Percentiles rank a stretch among this genome's conserved stretches.
phyloP scores from a whole-genome alignment of 129 eudicot species.

The Mikania micrantha region DNA sequence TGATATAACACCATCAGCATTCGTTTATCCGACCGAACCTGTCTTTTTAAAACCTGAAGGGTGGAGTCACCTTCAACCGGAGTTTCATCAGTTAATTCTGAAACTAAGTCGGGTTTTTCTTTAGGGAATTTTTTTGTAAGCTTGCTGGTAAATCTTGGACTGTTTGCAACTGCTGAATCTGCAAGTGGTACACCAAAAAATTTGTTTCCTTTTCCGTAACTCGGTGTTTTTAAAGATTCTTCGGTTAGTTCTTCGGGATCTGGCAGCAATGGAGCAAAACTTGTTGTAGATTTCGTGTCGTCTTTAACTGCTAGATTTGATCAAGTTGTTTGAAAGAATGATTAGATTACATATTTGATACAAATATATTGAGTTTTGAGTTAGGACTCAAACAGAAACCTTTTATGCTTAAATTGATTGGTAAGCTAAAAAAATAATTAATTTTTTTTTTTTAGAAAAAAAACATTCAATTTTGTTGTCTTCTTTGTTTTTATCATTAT shows the following conservation, averaged over 20 bases:
- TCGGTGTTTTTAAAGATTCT: constrained; percentile 45
- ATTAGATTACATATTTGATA: background rate
- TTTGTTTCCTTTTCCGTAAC: constrained; percentile 37
- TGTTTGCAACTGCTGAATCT: constrained; percentile 37
- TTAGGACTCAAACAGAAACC: background rate
- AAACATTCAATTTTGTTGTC: background rate
- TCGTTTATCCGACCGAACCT: constrained; percentile 47
- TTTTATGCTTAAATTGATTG: too few species aligned
- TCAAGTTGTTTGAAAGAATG: background rate
- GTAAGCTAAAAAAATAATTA: too few species aligned
- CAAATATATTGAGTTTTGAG: background rate
- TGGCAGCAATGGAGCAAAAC: constrained; percentile 23
- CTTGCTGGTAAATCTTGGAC: constrained; percentile 45
- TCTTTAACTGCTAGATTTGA: constrained; percentile 29
- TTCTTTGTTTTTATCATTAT: background rate
- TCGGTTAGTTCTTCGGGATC: constrained; percentile 45
- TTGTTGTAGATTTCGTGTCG: constrained; percentile 30
- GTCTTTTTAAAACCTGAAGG: constrained; percentile 37
- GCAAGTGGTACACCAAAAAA: constrained; percentile 52
- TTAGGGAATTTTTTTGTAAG: constrained; percentile 15
- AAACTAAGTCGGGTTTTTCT: constrained; percentile 12
- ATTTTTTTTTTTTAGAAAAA: too few species aligned
- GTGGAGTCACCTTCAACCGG: constrained; percentile 34
- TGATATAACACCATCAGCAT: constrained; percentile 52
- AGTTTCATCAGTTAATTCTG: constrained; percentile 35